Evolutionary conservation across 345 rosid species (phyloP), one percentile per base, ranked within the genome.

Genomic region (Carallia pectinifolia): DNA sequence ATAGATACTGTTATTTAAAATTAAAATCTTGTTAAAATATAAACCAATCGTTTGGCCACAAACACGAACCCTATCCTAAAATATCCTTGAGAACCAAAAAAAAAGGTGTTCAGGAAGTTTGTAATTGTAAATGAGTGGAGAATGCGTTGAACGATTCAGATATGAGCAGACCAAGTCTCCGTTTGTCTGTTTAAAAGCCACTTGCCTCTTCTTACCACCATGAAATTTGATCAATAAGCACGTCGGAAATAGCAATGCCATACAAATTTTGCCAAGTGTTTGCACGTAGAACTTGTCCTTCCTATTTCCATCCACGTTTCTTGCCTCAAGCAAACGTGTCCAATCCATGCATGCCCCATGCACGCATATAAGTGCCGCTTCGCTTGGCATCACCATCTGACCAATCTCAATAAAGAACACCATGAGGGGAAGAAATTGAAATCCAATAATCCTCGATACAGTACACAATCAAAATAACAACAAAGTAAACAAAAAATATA

Each of bases 271-370:
- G 64, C 54, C 68, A 56, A 31, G 56, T 56, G 62, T 64, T n/a
- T 1, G 36, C 2, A 7, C n/a, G 4, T 16, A 17, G 15, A 38
- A 30, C 44, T 56, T 19, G 56, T 64, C 65, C 30, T 27, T 33
- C 58, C 59, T n/a, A 5, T 8, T 30, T 7, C 52, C 64, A 62
- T 56, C 68, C 69, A 64, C 55, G 30, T 58, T 65, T 44, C 59
- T 48, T 30, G 59, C 53, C 64, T 40, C 13, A 47, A 7, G 15
- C 38, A 17, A 15, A 36, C 70, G 37, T 56, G 64, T 47, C 58
- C 39, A 8, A 18, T 7, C 30, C 16, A 34, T 50, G 37, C 65
- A 7, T 62, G 37, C 10, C 56, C 40, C 29, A 59, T 47, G 56
- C 47, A 58, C 72, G 15, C 56, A 64, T 65, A 64, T 47, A 16